A percentile compares a stretch with the other conserved stretches of the same genome.
These are phyloP conservation scores for Penicillium cataractarum DNA, from an alignment of 495 filamentous ascomycete genomes.

Conservation along the genomic window DNA sequence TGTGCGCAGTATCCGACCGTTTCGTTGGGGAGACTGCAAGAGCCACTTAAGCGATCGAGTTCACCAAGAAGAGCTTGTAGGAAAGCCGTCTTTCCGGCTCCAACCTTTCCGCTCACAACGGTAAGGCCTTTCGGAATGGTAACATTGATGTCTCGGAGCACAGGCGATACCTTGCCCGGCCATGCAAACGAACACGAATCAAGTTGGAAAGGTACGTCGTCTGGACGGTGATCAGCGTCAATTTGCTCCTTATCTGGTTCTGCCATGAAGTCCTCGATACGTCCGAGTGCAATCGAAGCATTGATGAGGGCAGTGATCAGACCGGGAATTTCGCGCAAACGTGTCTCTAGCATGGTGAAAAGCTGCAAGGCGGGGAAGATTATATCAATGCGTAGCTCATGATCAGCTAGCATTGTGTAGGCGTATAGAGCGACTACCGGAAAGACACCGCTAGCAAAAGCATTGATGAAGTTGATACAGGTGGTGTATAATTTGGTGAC, in stretches of 20 bases:
- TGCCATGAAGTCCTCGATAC: conserved; percentile 81
- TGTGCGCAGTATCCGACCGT: conserved; percentile 83
- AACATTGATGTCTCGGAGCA: conserved; percentile 65
- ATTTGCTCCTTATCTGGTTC: conserved; percentile 72
- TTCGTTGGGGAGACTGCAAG: conserved; percentile 61
- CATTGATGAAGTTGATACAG: conserved; percentile 62
- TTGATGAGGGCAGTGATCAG: conserved; percentile 74
- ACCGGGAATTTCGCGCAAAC: conserved; percentile 68
- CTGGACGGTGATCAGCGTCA: conserved; percentile 36
- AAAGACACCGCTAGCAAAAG: conserved; percentile 68
- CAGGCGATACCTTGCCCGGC: conserved; percentile 64
- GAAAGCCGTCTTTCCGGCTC: conserved; percentile 78
- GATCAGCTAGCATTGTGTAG: conserved; percentile 68
- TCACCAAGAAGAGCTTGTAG: conserved; percentile 80
- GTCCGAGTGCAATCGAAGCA: conserved; percentile 71
- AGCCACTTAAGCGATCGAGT: conserved; percentile 66
- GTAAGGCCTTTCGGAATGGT: conserved; percentile 67
- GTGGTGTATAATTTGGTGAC: conserved; percentile 63
- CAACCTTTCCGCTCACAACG: conserved; percentile 71
- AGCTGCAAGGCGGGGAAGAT: conserved; percentile 83
- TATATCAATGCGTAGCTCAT: conserved; percentile 70
- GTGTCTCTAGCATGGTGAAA: conserved; percentile 70
- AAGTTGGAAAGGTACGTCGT: conserved; percentile 48
- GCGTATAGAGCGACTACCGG: conserved; percentile 79
- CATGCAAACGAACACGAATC: conserved; percentile 72